Conservation (phyloP, 169 alveolate species). For the Hepatocystis sp. region DNA sequence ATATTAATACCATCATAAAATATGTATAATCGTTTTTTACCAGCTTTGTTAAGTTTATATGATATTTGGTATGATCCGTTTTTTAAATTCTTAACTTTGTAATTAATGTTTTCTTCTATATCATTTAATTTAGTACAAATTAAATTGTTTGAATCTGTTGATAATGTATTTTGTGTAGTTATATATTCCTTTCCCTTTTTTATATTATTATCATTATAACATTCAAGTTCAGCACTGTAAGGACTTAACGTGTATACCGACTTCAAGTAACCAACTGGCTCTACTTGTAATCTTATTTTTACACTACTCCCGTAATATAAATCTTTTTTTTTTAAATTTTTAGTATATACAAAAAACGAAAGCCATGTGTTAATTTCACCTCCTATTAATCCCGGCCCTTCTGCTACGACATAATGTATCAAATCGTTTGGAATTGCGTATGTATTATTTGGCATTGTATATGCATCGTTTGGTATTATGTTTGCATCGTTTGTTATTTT, state of each 20-base stretch:
- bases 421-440: too few relatives aligned
- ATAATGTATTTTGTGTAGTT: background rate
- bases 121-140: slow-evolving; percentile 7
- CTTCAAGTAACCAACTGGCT: slow-evolving; percentile 30
- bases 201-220: background rate
- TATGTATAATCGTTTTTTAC: slow-evolving; percentile 32
- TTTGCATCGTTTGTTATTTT: too few relatives aligned
- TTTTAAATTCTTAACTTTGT: slow-evolving; percentile 55
- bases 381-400: slow-evolving; percentile 82
- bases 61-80: slow-evolving; percentile 44
- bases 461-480: too few relatives aligned
- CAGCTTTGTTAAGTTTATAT: slow-evolving; percentile 33
- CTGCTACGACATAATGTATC: slow-evolving; percentile 76
- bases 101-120: slow-evolving; percentile 30
- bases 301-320: slow-evolving; percentile 37
- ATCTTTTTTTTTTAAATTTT: slow-evolving; percentile 38
- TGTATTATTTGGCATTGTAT: too few relatives aligned
- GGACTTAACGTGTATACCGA: slow-evolving; percentile 20
- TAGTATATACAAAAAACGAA: slow-evolving; percentile 78
- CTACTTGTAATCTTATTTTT: slow-evolving; percentile 47
- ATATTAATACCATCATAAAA: slow-evolving; percentile 68
- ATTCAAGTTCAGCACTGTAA: background rate
- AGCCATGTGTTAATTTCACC: slow-evolving; percentile 85
- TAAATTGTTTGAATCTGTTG: background rate
- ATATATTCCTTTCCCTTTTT: background rate